Conservation (phyloP, 306 rosid genomes). For the Trifolium dubium region DNA sequence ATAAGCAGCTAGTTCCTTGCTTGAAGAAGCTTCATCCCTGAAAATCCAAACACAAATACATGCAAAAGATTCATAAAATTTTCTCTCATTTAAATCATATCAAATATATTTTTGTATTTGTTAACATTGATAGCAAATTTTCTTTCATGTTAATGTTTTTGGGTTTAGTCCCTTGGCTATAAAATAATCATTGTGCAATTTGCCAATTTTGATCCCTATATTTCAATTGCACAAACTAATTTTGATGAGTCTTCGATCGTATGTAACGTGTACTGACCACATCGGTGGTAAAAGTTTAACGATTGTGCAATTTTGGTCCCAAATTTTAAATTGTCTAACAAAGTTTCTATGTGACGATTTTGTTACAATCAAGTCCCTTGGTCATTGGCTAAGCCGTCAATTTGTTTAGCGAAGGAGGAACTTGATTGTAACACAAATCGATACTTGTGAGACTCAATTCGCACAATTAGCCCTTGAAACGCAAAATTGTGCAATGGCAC, state of each 20-base stretch:
- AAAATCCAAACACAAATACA: conserved; percentile 7
- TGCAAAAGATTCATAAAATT: neutral
- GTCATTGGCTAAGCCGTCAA: neutral
- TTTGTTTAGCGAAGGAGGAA: too few relatives aligned
- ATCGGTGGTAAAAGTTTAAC: neutral
- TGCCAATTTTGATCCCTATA: too few relatives aligned
- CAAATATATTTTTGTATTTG: neutral
- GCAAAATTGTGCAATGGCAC: neutral
- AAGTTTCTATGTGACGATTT: neutral
- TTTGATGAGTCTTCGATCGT: too few relatives aligned
- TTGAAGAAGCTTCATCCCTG: conserved; percentile 44
- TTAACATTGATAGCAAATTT: neutral
- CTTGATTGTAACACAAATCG: neutral
- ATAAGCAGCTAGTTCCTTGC: conserved; percentile 8
- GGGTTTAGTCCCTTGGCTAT: neutral
- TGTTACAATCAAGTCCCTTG: neutral
- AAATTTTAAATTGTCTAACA: neutral
- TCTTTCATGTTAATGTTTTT: conserved; percentile 13
- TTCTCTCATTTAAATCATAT: conserved; percentile 18
- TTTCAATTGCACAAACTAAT: too few relatives aligned
- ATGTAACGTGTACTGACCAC: too few relatives aligned
- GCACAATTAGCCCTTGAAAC: neutral
- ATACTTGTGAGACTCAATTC: neutral
- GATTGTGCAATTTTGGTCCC: neutral
- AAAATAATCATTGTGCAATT: too few relatives aligned